phyloP scores from a whole-genome alignment of 345 rosid genomes.

The Adansonia digitata region DNA sequence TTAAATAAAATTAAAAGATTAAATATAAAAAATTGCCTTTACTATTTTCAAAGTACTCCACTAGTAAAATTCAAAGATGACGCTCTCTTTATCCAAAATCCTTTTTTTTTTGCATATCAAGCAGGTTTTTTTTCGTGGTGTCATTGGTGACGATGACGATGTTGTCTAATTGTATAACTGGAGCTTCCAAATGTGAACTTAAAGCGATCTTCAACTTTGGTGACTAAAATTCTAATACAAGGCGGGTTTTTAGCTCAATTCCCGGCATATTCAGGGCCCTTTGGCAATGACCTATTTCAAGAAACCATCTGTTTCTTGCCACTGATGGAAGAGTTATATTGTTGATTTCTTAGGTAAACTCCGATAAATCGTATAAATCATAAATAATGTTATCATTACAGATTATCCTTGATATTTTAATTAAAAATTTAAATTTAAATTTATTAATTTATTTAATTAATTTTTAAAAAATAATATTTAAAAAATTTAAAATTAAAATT shows the following conservation, averaged over 20 bases:
- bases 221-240: constrained; percentile 73
- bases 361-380: neutral
- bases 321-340: too few species aligned
- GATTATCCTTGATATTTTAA: neutral
- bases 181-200: constrained; percentile 43
- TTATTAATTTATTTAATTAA: too few species aligned
- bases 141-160: constrained; percentile 20
- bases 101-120: neutral
- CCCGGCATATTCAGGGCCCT: constrained; percentile 68
- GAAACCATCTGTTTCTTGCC: constrained; percentile 60
- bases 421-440: too few species aligned
- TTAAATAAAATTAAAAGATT: too few species aligned
- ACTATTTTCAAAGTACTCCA: too few species aligned
- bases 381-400: neutral
- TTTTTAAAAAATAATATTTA: too few species aligned
- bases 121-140: constrained; percentile 1
- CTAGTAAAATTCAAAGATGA: neutral
- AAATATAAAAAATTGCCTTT: too few species aligned
- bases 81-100: neutral
- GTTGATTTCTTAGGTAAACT: constrained; percentile 73
- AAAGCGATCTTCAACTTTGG: constrained; percentile 82
- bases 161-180: constrained; percentile 5
- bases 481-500: too few species aligned
- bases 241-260: constrained; percentile 91
- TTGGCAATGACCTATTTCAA: constrained; percentile 76